A percentile compares a stretch with the other conserved stretches of the same genome.
phyloP scores from a whole-genome alignment of 1,284 basidiomycete species.

The Cutaneotrichosporon sp. region DNA sequence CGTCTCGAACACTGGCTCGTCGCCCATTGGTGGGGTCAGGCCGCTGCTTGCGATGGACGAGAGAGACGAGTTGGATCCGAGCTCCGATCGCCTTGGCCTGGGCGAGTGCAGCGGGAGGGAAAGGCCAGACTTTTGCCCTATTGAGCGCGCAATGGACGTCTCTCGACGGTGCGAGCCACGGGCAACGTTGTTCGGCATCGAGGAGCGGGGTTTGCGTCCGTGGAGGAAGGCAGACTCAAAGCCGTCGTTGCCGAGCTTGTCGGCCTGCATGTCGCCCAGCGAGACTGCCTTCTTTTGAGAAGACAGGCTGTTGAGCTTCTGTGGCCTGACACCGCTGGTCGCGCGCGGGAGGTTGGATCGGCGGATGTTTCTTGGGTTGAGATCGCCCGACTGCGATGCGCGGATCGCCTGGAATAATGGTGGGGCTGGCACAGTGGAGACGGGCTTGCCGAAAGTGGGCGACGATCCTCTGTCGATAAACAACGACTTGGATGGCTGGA shows the following conservation, averaged over 20 bases:
- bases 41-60: conserved; percentile 35
- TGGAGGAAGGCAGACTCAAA: conserved; percentile 36
- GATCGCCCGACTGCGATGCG: conserved; percentile 42
- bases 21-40: conserved; percentile 40
- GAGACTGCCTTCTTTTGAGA: conserved; percentile 48
- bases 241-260: conserved; percentile 36
- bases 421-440: conserved; percentile 8
- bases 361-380: conserved; percentile 21
- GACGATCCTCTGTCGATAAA: conserved; percentile 18
- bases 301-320: neutral
- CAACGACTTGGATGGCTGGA: conserved; percentile 7
- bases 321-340: no score
- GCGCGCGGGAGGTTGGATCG: neutral
- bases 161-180: conserved; percentile 13
- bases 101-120: conserved; percentile 40
- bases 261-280: conserved; percentile 41
- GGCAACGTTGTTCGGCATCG: conserved; percentile 10
- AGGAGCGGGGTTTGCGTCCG: conserved; percentile 20
- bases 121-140: conserved; percentile 52
- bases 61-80: conserved; percentile 46
- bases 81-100: conserved; percentile 43
- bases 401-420: conserved; percentile 42
- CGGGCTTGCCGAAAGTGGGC: conserved; percentile 2
- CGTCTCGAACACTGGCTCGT: conserved; percentile 24
- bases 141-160: conserved; percentile 46